A percentile compares a stretch with the other conserved stretches of the same genome.
phyloP scores from a whole-genome alignment of 148 eudicot genomes.

The Rhododendron kiyosumense region DNA sequence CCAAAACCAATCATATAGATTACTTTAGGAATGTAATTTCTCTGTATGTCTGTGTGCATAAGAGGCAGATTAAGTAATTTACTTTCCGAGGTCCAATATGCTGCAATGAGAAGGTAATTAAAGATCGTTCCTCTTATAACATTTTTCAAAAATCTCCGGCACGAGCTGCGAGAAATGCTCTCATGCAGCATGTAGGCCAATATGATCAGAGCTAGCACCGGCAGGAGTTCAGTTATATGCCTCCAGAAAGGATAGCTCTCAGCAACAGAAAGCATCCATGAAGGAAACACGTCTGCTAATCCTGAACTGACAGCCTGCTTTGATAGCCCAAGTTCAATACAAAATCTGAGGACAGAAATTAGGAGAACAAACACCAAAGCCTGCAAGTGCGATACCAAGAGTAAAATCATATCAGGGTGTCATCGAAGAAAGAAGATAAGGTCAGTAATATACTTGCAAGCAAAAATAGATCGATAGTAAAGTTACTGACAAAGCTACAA shows the following conservation, averaged over 20 bases:
- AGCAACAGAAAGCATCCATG: slow-evolving; percentile 37
- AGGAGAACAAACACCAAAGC: slow-evolving; percentile 46
- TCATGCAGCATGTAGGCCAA: slow-evolving; percentile 50
- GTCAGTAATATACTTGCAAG: neutral
- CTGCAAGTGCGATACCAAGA: slow-evolving; percentile 36
- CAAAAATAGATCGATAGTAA: neutral
- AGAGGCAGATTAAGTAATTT: slow-evolving; percentile 33
- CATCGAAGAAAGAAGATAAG: neutral
- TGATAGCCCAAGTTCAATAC: slow-evolving; percentile 72
- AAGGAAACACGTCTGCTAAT: slow-evolving; percentile 27
- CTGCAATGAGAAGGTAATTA: slow-evolving; percentile 58
- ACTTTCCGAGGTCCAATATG: slow-evolving; percentile 62
- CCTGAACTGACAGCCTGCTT: slow-evolving; percentile 58
- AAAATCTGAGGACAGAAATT: slow-evolving; percentile 53
- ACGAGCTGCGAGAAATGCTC: slow-evolving; percentile 25
- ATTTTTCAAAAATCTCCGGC: slow-evolving; percentile 35
- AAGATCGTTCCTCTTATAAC: slow-evolving; percentile 51
- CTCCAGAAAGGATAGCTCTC: slow-evolving; percentile 45
- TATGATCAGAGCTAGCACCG: slow-evolving; percentile 43
- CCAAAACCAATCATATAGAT: slow-evolving; percentile 60
- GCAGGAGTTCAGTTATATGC: slow-evolving; percentile 37
- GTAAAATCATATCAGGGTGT: neutral
- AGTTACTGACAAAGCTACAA: slow-evolving; percentile 4
- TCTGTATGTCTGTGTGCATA: slow-evolving; percentile 28
- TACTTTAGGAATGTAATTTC: slow-evolving; percentile 52